These are phyloP conservation scores for Aspergillus asperescens DNA, from an alignment of 495 filamentous ascomycete species.

Conservation along the genomic window DNA sequence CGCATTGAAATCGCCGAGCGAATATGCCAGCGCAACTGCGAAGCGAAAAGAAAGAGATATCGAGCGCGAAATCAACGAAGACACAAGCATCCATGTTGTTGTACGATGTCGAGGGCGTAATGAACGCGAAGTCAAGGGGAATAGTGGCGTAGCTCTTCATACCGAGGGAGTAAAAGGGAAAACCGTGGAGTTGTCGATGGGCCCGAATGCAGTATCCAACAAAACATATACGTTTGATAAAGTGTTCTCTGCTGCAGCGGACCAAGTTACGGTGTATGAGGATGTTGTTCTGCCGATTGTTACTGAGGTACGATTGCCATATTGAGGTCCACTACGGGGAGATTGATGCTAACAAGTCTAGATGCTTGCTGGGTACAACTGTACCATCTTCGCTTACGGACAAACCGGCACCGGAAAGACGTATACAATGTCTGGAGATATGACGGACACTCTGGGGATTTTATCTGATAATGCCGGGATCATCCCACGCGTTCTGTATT, in stretches of 20 bases:
- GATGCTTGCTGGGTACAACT: conserved; percentile 97
- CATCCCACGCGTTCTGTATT: conserved; percentile 81
- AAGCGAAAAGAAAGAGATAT: conserved; percentile 83
- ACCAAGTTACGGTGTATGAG: conserved; percentile 87
- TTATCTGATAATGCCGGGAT: conserved; percentile 90
- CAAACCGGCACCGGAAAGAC: conserved; percentile 98
- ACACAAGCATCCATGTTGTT: conserved; percentile 96
- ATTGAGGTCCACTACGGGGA: neutral
- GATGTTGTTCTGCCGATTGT: conserved; percentile 88
- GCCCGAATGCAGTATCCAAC: conserved; percentile 83
- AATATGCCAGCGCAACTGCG: conserved; percentile 40
- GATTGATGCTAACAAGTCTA: conserved; percentile 30
- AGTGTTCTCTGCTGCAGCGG: conserved; percentile 92
- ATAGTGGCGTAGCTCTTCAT: conserved; percentile 82
- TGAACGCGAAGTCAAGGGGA: conserved; percentile 86
- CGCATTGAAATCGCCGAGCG: conserved; percentile 34
- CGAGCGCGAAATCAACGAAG: conserved; percentile 64
- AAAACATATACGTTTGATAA: conserved; percentile 97
- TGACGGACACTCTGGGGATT: conserved; percentile 77
- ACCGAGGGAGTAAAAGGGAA: conserved; percentile 84
- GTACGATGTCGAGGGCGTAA: conserved; percentile 90
- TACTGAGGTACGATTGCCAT: conserved; percentile 61
- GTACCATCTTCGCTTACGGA: conserved; percentile 97
- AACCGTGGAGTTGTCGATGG: conserved; percentile 82
- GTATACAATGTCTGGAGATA: conserved; percentile 98